Base-by-base conservation (phyloP, 192 early-diverging fungal species). In the Coemansia pectinata region DNA sequence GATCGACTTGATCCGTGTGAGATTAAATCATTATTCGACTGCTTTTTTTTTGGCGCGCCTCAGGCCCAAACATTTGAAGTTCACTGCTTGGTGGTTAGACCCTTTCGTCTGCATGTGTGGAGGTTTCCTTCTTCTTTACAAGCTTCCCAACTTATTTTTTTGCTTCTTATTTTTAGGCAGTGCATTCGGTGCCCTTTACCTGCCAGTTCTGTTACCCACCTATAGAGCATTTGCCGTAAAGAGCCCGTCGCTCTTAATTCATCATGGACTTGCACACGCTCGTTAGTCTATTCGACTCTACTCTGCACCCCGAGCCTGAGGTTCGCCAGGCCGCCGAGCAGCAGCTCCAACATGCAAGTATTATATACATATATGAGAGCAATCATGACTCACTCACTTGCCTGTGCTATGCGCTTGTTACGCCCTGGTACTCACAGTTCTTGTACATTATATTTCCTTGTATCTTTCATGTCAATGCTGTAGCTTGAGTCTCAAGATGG, bases 321-420 rank as follows among this genome's bases (percentile, higher is more conserved):
- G 83, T 92, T 29, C 94, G 92, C 76, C 90, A 91, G 67, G 88
- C 88, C 67, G 96, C 93, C 25, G 96, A 97, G 73, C 69, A 86
- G 63, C 88, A 92, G 63, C 87, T 97, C 67, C 88, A 91, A 78
- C 86, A 87, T 85, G 91, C 73, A 79, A 71, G 81, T 44, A 15
- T 14, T 5, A 3, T 9, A 87, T 73, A 53, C 14, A 25, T 17
- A 25, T 17, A 34, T 4, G 39, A n/a, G 2, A 17, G 7, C 14
- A 19, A 2, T 3, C 17, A n/a, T 14, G 25, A 12, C 41, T 34
- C 57, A 29, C 21, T 29, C 40, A 34, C 38, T 39, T 12, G 38
- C 7, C 6, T 65, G 3, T 10, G 45, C 21, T 11, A 52, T 55
- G 27, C 31, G 15, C 2, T 6, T 53, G 47, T n/a, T 3, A 29